Conservation (phyloP, 1,284 basidiomycete genomes). For the Ceratobasidium sp. region DNA sequence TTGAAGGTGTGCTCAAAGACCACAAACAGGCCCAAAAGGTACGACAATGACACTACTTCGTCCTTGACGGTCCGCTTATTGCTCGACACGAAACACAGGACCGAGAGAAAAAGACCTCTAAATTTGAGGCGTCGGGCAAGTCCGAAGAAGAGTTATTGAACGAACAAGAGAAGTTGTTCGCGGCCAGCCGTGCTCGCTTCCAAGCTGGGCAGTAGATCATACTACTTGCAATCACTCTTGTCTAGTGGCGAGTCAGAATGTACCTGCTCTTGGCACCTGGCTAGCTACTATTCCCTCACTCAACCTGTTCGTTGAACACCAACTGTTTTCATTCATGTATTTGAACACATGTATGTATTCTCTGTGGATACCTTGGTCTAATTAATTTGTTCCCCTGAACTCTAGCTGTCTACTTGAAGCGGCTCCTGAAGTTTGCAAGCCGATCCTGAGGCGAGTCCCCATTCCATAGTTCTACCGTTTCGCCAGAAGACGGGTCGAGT, state of each 20-base stretch:
- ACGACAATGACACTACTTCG: slow-evolving; percentile 49
- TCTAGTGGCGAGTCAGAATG: slow-evolving; percentile 1
- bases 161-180: slow-evolving; percentile 92
- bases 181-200: slow-evolving; percentile 73
- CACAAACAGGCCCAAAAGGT: slow-evolving; percentile 97
- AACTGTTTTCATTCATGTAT: slow-evolving; percentile 16
- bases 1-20: slow-evolving; percentile 91
- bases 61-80: neutral
- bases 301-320: slow-evolving; percentile 7
- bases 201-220: slow-evolving; percentile 22
- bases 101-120: slow-evolving; percentile 87
- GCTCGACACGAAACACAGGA: slow-evolving; percentile 61
- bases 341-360: slow-evolving; percentile 41
- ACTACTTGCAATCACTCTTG: neutral
- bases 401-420: neutral
- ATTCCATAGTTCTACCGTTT: slow-evolving; percentile 70
- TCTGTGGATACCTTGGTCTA: slow-evolving; percentile 13
- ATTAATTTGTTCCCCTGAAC: slow-evolving; percentile 7
- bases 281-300: neutral
- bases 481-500: slow-evolving; percentile 44
- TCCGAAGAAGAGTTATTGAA: slow-evolving; percentile 90
- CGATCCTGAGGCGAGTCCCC: slow-evolving; percentile 67
- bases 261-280: neutral
- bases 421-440: slow-evolving; percentile 61
- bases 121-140: slow-evolving; percentile 89